Evolutionary conservation across 2,329 filamentous ascomycete species (phyloP).

Genomic region (Emergomyces pasteurianus): DNA sequence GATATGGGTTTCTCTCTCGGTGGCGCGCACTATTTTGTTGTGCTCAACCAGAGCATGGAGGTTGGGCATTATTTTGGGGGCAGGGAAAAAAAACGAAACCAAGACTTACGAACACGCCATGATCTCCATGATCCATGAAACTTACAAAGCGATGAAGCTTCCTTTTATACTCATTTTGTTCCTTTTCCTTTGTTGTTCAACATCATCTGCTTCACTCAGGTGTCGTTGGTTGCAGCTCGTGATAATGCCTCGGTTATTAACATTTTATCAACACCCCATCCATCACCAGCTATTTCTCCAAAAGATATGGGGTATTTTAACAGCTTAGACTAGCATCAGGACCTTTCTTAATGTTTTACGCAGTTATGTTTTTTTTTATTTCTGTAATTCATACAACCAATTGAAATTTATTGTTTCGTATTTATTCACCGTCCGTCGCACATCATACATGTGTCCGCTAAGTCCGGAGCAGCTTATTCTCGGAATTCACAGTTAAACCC

Average conservation of each 20-base stretch:
- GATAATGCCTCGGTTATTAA: neutral
- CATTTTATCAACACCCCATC: no score
- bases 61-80: neutral
- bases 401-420: no score
- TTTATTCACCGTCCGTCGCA: no score
- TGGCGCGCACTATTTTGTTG: neutral
- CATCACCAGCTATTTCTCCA: no score
- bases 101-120: neutral
- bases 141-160: neutral
- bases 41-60: neutral
- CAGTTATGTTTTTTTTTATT: no score
- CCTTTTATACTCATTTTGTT: neutral
- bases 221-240: neutral
- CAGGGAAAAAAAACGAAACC: neutral
- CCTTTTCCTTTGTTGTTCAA: neutral
- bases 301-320: no score
- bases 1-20: neutral
- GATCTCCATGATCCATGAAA: neutral
- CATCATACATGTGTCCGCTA: no score
- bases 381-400: no score
- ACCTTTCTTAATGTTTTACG: no score
- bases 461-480: no score
- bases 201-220: neutral
- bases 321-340: no score
- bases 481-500: no score